Evolutionary conservation across 108 stramenopile genomes (phyloP), one percentile per base, ranked within the genome.

Genomic region (Conticribra weissflogii): DNA sequence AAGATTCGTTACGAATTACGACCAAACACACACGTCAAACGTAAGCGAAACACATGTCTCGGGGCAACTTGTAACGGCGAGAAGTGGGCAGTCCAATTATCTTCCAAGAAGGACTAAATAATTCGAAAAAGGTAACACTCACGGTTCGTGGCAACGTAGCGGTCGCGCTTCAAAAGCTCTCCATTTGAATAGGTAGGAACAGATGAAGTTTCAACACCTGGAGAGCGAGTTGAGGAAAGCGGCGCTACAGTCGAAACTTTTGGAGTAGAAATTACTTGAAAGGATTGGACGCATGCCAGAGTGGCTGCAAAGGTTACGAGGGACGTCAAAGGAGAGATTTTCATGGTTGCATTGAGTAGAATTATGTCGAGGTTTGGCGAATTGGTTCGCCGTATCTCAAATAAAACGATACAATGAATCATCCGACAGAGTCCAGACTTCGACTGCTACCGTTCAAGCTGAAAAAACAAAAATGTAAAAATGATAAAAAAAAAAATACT

Each of bases 81-180:
- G n/a, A n/a, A n/a, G n/a, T n/a, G n/a, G n/a, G n/a, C n/a, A n/a
- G n/a, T n/a, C n/a, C n/a, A n/a, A n/a, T n/a, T n/a, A n/a, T n/a
- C n/a, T n/a, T n/a, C n/a, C n/a, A n/a, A n/a, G n/a, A n/a, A n/a
- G n/a, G n/a, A n/a, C n/a, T 25, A 66, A 8, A 27, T 19, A 4
- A 28, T 16, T 8, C 32, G 1, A 34, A 54, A 46, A 19, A 12
- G 2, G 25, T 17, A 51, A 21, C 0, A 63, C 71, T 72, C 28
- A 63, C 91, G 88, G 58, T 92, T 92, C 5, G 91, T 88, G 21
- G 87, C 91, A n/a, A 92, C 72, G 54, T 92, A 92, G 9, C 91
- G 83, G 82, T 92, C 91, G 45, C 91, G 81, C 29, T n/a, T n/a
- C n/a, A 77, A 83, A 41, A 89, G 63, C 45, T 86, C 52, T 59